phyloP scores from a whole-genome alignment of 2,329 filamentous ascomycete species.

The Amesomyces nigricolor region DNA sequence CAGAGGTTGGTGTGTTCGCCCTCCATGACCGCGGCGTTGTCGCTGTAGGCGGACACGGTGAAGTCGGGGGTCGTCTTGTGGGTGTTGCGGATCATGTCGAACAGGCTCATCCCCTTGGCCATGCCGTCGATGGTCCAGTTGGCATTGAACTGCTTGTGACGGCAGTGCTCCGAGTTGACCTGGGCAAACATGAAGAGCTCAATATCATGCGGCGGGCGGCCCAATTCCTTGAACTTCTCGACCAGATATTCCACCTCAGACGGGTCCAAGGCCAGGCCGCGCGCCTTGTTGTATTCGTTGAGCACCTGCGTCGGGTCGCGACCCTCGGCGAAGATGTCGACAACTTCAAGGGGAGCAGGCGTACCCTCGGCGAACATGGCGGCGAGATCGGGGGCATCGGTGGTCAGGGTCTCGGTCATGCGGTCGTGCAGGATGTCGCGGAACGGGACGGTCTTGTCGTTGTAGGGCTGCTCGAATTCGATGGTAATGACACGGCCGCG shows the following conservation, averaged over 20 bases:
- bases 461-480: conserved; percentile 49
- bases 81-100: conserved; percentile 95
- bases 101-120: conserved; percentile 72
- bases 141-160: conserved; percentile 89
- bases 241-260: conserved; percentile 90
- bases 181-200: conserved; percentile 99
- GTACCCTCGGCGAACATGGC: conserved; percentile 71
- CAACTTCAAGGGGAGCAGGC: conserved; percentile 60
- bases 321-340: conserved; percentile 65
- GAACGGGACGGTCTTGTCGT: conserved; percentile 46
- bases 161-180: conserved; percentile 93
- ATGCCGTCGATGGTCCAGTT: conserved; percentile 91
- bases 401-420: conserved; percentile 83
- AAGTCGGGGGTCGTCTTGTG: conserved; percentile 74
- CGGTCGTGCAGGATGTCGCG: conserved; percentile 78
- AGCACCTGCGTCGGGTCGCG: conserved; percentile 65
- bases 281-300: conserved; percentile 73
- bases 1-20: conserved; percentile 70
- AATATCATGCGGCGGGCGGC: conserved; percentile 72
- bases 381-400: conserved; percentile 61
- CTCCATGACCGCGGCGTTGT: conserved; percentile 90
- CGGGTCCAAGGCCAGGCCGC: conserved; percentile 80
- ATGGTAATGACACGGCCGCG: conserved; percentile 74
- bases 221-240: conserved; percentile 66
- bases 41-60: conserved; percentile 94